Conservation (phyloP, 768 basidiomycete species). For the Termitomyces sp. region DNA sequence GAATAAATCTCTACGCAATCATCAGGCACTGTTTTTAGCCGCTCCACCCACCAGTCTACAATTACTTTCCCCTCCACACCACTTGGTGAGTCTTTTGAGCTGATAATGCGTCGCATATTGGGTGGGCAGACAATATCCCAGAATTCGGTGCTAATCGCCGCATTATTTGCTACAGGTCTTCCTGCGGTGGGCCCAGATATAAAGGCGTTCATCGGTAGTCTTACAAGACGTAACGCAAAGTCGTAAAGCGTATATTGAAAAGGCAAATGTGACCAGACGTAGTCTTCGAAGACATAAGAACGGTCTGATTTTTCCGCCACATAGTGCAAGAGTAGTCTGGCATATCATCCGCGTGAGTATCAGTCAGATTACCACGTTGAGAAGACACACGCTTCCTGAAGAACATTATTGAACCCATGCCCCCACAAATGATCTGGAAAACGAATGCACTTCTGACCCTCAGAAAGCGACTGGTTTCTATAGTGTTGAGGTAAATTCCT, state of each 20-base stretch:
- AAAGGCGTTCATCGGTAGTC: conserved; percentile 54
- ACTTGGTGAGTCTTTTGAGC: conserved; percentile 27
- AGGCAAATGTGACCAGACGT: conserved; percentile 51
- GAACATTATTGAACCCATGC: conserved; percentile 54
- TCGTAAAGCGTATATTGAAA: conserved; percentile 51
- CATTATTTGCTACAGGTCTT: conserved; percentile 25
- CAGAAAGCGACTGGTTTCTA: conserved; percentile 4
- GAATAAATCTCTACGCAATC: conserved; percentile 42
- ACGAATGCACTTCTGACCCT: conserved; percentile 30
- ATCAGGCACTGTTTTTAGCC: conserved; percentile 27
- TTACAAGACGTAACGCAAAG: conserved; percentile 42
- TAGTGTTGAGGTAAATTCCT: conserved; percentile 17
- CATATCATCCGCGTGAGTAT: not conserved
- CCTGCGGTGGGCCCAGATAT: conserved; percentile 53
- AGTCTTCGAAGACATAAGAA: conserved; percentile 60
- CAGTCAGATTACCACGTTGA: not conserved
- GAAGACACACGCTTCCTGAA: conserved; percentile 48
- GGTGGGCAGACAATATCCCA: conserved; percentile 44
- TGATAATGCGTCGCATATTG: conserved; percentile 24
- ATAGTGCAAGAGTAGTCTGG: conserved; percentile 46
- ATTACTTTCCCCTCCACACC: conserved; percentile 34
- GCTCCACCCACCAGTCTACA: conserved; percentile 44
- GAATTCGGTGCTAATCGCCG: conserved; percentile 43
- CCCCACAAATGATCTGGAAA: conserved; percentile 57
- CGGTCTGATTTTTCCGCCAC: conserved; percentile 44